Conservation (phyloP, 2,329 filamentous ascomycete species). For the Cercospora berteroae region DNA sequence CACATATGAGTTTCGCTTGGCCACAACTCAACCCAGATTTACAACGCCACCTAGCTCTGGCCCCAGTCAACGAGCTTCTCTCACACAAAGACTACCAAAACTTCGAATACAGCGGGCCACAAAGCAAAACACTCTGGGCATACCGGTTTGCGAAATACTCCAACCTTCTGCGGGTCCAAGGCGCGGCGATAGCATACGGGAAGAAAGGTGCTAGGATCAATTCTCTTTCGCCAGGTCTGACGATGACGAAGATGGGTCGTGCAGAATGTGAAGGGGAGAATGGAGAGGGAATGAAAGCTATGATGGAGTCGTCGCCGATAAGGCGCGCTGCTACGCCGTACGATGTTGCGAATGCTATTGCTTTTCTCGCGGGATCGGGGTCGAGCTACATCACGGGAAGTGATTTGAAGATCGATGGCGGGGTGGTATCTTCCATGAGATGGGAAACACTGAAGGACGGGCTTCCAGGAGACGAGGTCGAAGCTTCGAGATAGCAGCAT, state of each 20-base stretch:
- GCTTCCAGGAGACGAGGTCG: background rate
- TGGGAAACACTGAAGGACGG: background rate
- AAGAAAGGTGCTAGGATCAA: slow-evolving; percentile 14
- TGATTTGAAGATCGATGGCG: slow-evolving; percentile 16
- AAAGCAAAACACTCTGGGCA: background rate
- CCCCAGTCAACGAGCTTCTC: background rate
- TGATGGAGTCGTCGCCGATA: background rate
- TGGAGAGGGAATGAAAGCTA: background rate
- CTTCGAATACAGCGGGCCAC: background rate
- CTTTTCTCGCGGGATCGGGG: slow-evolving; percentile 6
- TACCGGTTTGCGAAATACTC: slow-evolving; percentile 15
- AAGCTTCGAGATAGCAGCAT: background rate
- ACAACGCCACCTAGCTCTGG: slow-evolving; percentile 4
- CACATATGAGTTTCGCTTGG: slow-evolving; percentile 1
- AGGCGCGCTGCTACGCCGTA: slow-evolving; percentile 5
- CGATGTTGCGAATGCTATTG: slow-evolving; percentile 11
- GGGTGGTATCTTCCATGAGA: background rate
- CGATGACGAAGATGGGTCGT: slow-evolving; percentile 13
- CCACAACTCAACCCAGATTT: background rate
- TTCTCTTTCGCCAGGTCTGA: slow-evolving; percentile 10
- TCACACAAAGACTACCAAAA: background rate
- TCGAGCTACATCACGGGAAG: slow-evolving; percentile 10
- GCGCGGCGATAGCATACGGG: background rate
- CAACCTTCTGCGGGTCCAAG: slow-evolving; percentile 15
- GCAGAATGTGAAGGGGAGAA: slow-evolving; percentile 2